Evolutionary conservation across 805 yeast species (phyloP), one percentile per base, ranked within the genome.

Genomic region (Ogataea polymorpha): DNA sequence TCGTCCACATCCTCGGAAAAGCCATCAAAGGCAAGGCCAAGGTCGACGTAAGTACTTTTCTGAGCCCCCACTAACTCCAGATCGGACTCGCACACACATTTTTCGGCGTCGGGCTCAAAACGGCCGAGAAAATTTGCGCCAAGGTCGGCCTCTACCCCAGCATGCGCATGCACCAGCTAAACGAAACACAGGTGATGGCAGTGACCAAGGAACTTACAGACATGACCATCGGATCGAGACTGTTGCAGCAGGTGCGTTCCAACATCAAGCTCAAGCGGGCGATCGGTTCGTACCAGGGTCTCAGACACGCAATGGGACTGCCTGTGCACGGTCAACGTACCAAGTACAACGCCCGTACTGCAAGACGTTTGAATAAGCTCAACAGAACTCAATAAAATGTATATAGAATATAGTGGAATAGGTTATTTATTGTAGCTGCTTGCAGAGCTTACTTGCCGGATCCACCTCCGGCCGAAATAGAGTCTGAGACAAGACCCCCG

Each of bases 321-420:
- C 93, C 95, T 14, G 91, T 82, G 18, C 75, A 75, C 61, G 99
- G 99, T 55, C 98, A 93, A 72, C 75, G 83, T 47, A 93, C 99
- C 13, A 80, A 87, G 70, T 86, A 84, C 49, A 93, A 93, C 61
- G 96, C 96, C 24, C 73, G 75, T 59, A 91, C 96, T 18, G 99
- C 98, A 15, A 81, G 80, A 68, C 81, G 79, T 63, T 75, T 91
- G 65, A 91, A 91, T 67, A 80, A 76, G 56, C 64, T 86, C 37
- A 83, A 86, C 49, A 82, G 93, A 54, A 54, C 10, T 6, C 42
- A 39, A 13, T 39, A 28, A 23, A 5, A 9, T 24, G 38, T 35
- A 26, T 27, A 25, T 35, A 35, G 25, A 12, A 31, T 16, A 17
- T 10, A 18, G 11, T 6, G 23, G 16, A 12, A 10, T 18, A 20